A percentile compares a stretch with the other conserved stretches of the same genome.
Evolutionary conservation across 768 basidiomycete species (phyloP).

Genomic region (Psilocybe tampanensis): DNA sequence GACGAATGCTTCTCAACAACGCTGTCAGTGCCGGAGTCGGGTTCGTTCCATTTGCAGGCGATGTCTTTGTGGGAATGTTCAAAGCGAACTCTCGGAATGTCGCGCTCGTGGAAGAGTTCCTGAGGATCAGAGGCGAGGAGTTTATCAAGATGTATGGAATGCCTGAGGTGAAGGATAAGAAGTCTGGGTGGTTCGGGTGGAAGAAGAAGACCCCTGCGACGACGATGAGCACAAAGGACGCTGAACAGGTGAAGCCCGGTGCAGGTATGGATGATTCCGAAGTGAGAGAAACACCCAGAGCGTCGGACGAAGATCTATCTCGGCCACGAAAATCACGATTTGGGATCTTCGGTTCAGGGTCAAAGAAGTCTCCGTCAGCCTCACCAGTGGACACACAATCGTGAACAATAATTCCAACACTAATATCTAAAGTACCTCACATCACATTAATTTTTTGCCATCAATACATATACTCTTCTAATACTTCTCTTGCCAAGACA

Average conservation of each 20-base stretch:
- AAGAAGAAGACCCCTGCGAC: constrained; percentile 15
- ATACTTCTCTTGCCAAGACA: too few relatives aligned
- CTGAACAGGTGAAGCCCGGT: constrained; percentile 54
- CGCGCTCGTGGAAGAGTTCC: constrained; percentile 79
- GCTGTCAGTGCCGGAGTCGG: constrained; percentile 67
- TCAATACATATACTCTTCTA: too few relatives aligned
- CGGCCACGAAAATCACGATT: constrained; percentile 2
- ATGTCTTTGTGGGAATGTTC: constrained; percentile 73
- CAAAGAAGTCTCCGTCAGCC: constrained; percentile 13
- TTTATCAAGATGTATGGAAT: constrained; percentile 54
- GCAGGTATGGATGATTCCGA: constrained; percentile 46
- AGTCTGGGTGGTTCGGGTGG: constrained; percentile 19
- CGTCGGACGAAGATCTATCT: too few relatives aligned
- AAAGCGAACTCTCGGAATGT: constrained; percentile 93
- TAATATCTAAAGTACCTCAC: too few relatives aligned
- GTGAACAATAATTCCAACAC: too few relatives aligned
- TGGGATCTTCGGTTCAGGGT: constrained; percentile 20
- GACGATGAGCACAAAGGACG: constrained; percentile 31
- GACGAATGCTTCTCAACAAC: constrained; percentile 79
- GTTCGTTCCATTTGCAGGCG: constrained; percentile 71
- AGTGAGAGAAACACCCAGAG: constrained; percentile 9
- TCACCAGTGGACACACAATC: constrained; percentile 1
- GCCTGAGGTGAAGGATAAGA: constrained; percentile 14
- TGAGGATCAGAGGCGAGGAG: constrained; percentile 78
- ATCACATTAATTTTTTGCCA: too few relatives aligned